Evolutionary conservation across 208 protist species (phyloP).

Genomic region (Leptomonas pyrrhocoris): DNA sequence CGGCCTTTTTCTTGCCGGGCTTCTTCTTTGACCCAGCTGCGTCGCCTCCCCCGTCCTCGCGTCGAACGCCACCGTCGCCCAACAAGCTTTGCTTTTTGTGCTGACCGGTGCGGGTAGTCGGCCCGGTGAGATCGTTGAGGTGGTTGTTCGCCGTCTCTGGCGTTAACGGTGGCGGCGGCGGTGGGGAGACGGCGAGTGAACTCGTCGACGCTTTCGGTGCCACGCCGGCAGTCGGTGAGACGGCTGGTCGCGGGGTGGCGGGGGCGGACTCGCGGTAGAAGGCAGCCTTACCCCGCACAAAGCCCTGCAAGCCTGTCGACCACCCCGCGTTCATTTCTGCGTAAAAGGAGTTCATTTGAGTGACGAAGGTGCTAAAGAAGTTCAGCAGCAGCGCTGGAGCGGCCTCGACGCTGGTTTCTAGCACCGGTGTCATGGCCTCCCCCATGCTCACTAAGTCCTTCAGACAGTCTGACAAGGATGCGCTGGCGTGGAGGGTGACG

Average conservation of each 20-base stretch:
- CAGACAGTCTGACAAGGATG: conserved; percentile 51
- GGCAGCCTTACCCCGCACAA: conserved; percentile 36
- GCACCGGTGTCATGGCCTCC: conserved; percentile 65
- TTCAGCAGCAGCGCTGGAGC: conserved; percentile 62
- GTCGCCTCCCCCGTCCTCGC: not conserved
- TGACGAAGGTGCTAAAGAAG: conserved; percentile 65
- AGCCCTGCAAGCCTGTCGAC: conserved; percentile 22
- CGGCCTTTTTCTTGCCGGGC: conserved; percentile 20
- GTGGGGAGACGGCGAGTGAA: not conserved
- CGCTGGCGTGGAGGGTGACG: conserved; percentile 16
- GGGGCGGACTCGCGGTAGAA: conserved; percentile 32
- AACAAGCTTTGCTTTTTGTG: conserved; percentile 5
- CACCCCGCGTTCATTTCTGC: conserved; percentile 37
- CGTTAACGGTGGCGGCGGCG: not conserved
- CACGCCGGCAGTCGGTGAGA: not conserved
- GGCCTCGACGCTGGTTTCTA: conserved; percentile 51
- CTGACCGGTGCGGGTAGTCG: not conserved
- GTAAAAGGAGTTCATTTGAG: conserved; percentile 55
- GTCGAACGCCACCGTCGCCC: conserved; percentile 17
- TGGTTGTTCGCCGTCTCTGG: conserved; percentile 1
- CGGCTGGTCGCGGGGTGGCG: not conserved
- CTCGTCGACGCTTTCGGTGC: conserved; percentile 3
- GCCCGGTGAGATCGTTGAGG: conserved; percentile 12
- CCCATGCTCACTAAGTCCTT: conserved; percentile 65
- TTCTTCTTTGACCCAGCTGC: conserved; percentile 17